Base-by-base conservation (phyloP, 2,329 filamentous ascomycete genomes). In the Sarocladium kiliense region DNA sequence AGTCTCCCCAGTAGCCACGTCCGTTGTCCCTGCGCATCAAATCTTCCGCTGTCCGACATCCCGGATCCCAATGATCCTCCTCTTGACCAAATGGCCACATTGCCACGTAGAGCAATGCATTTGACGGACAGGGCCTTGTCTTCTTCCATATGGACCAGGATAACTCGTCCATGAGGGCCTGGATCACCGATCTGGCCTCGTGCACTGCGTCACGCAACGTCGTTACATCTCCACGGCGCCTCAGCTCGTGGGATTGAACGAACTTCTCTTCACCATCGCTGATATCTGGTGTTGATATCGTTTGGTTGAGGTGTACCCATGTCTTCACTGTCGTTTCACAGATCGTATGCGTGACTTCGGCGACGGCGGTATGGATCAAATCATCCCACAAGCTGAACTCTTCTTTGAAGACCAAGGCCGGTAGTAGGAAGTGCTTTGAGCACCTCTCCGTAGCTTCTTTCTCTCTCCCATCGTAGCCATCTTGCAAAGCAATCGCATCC, bases 71-170 rank as follows among this genome's bases (percentile, higher is more conserved):
- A 60, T 84, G 80, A 62, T 87, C 83, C 25, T 81, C 73, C 0
- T 68, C 62, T 0, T 68, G 72, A 0, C 84, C 84, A 64, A 77
- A 71, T 0, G 84, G 84, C 83, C 83, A 87, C 62, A 87, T 84
- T 1, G 82, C 82, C n/a, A 86, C 71, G 45, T 81, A 76, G 58
- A 83, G 83, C 2, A 84, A 66, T 65, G 87, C 77, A 44, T 80
- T 74, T 7, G 73, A 70, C 0, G 61, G 65, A 62, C 85, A 87
- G 1, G 73, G 71, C 6, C 72, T 69, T 53, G 81, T 82, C 51
- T 77, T 72, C 60, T 81, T 84, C 82, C 82, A 87, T 0, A 68
- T 74, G 3, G 80, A 75, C 85, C 85, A 88, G 6, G 73, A 71
- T 2, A 88, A 70, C 56, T 77, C 77, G 1, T 66, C 58, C 19